Evolutionary conservation across 2,329 filamentous ascomycete genomes (phyloP), one percentile per base, ranked within the genome.

Genomic region (Lachnellula cervina): DNA sequence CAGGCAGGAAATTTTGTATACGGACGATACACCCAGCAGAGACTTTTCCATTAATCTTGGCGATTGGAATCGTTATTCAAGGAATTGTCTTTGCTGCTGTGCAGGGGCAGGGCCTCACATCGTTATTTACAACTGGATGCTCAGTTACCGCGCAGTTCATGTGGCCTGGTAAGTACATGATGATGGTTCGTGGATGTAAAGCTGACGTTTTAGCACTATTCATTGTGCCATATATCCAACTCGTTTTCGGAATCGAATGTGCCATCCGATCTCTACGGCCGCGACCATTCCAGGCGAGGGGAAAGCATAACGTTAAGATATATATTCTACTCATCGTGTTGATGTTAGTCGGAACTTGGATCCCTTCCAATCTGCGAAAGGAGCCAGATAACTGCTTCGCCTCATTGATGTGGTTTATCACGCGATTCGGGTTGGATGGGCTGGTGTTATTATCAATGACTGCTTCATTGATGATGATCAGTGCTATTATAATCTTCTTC

Each of bases 321-420:
- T 88, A 84, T 67, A 69, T 84, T 32, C 74, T 69, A 19, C 66
- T 77, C 13, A 69, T 86, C 25, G 69, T 76, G 17, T 67, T 81
- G 46, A 72, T 83, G 55, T 66, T 80, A 19, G 66, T 88, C 35
- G 69, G 72, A 38, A 83, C 80, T 19, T 86, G 84, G 70, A 71
- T 84, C 38, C 78, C 85, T 25, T 82, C 83, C 16, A 73, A 80
- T 54, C 74, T 81, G 49, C 72, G 79, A 59, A 76, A 73, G 4
- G 78, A 84, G 44, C 76, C 77, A 5, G 78, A 84, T 60, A 76
- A 79, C 51, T 89, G 86, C 71, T 84, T 88, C 63, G 83, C 83
- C 23, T 84, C 82, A 5, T 74, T 89, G 7, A 82, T 88, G 61
- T 88, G 82, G 82, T 87, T 86, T 59, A 73, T 88, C 43, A 76